These are phyloP conservation scores for Umbilicaria muhlenbergii DNA, from an alignment of 495 filamentous ascomycete species.

Conservation along the genomic window DNA sequence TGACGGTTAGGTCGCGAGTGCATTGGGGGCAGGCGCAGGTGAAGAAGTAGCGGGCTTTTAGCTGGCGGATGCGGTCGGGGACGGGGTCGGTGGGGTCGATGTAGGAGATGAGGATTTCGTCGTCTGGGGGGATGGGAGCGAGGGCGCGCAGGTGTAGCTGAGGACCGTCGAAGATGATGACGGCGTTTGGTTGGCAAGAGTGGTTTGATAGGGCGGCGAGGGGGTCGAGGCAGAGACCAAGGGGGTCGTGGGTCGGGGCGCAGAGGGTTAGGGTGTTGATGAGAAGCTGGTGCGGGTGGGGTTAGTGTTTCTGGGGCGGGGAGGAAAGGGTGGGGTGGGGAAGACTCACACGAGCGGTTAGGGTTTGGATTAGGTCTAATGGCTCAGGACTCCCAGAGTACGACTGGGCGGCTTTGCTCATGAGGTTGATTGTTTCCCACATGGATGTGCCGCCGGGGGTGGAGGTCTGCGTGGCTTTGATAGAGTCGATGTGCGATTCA, in stretches of 20 bases:
- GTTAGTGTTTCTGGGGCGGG: conserved; percentile 11
- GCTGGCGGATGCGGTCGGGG: conserved; percentile 29
- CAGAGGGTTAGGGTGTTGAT: conserved; percentile 7
- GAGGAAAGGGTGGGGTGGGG: background rate
- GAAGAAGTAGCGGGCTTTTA: conserved; percentile 49
- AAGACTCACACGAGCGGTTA: conserved; percentile 25
- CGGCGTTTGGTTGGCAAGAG: background rate
- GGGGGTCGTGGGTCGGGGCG: conserved; percentile 27
- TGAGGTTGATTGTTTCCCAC: conserved; percentile 33
- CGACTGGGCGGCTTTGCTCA: conserved; percentile 34
- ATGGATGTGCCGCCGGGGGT: conserved; percentile 22
- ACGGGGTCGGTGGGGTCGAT: conserved; percentile 41
- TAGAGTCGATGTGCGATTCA: conserved; percentile 26
- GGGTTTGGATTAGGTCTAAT: conserved; percentile 39
- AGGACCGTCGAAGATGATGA: conserved; percentile 2
- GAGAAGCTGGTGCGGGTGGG: background rate
- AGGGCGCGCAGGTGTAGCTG: conserved; percentile 3
- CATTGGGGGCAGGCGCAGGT: conserved; percentile 45
- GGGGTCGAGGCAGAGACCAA: conserved; percentile 39
- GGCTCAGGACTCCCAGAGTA: conserved; percentile 34
- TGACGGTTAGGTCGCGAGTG: conserved; percentile 17
- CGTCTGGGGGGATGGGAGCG: conserved; percentile 14
- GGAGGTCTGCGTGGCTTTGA: conserved; percentile 6
- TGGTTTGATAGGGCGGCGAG: background rate
- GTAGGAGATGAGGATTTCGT: conserved; percentile 57